These are phyloP conservation scores for Malus sieversii DNA, from an alignment of 306 rosid species.

Conservation along the genomic window DNA sequence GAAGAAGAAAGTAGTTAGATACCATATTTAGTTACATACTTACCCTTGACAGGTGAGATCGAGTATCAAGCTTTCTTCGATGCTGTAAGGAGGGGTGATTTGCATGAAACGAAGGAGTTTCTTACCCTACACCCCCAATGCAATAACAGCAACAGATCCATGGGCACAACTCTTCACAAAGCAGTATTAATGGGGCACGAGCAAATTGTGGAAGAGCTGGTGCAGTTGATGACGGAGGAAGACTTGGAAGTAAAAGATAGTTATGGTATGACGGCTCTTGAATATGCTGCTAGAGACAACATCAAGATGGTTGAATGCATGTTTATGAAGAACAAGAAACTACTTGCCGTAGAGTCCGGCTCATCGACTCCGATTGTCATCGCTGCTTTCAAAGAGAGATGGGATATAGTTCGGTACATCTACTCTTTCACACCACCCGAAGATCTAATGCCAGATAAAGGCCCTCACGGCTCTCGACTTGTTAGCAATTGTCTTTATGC, in stretches of 20 bases:
- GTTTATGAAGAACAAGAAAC: neutral
- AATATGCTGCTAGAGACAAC: neutral
- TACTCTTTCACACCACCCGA: too few relatives aligned
- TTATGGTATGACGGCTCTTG: neutral
- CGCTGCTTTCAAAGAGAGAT: too few relatives aligned
- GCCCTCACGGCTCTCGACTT: too few relatives aligned
- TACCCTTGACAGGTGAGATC: too few relatives aligned
- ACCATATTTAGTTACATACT: too few relatives aligned
- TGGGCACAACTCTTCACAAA: neutral
- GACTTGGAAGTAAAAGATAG: neutral
- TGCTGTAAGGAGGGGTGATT: neutral
- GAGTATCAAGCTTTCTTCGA: neutral
- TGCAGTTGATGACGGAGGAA: neutral
- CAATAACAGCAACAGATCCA: neutral
- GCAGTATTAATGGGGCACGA: neutral
- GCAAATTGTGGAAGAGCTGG: neutral
- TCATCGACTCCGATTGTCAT: too few relatives aligned
- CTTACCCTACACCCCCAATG: neutral
- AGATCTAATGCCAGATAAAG: too few relatives aligned
- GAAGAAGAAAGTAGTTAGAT: too few relatives aligned
- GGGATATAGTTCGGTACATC: too few relatives aligned
- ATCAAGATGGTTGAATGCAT: neutral
- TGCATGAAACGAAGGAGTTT: neutral
- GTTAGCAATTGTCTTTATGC: too few relatives aligned
- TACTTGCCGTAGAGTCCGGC: too few relatives aligned